Base-by-base conservation (phyloP, 768 basidiomycete genomes). In the Collybia sp. region DNA sequence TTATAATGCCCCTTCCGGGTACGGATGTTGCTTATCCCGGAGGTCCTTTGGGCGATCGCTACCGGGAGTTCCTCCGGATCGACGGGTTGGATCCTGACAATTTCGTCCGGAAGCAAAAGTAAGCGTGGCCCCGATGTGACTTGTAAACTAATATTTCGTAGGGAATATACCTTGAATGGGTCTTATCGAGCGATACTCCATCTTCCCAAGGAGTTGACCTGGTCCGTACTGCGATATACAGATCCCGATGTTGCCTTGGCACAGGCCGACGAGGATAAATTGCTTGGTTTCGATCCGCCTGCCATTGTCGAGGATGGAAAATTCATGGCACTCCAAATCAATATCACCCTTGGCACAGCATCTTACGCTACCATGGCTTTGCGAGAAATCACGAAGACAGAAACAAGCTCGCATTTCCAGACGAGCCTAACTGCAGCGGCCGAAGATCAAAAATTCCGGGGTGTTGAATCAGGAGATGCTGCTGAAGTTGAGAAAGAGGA, bases 311-410 rank as follows among this genome's bases (percentile, higher is more conserved):
- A 82, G 44, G 76, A 86, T 40, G 94, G 94, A 18, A 85, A 80
- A 57, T 95, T 95, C 62, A 71, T 83, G 63, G 94, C 95, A 3
- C 68, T 99, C 31, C 93, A 94, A 58, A 80, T 99, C 50, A 69
- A 83, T 33, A 66, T 97, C 44, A 80, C 76, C n/a, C 77, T 99
- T 12, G 92, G 89, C 12, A 91, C 92, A 6, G 88, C 92, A 0
- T 86, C 92, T 4, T 99, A 97, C 65, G 96, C 96, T 1, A 99
- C 96, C 2, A 99, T 99, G 96, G 95, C 94, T 3, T 64, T 99
- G 54, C 81, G 93, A 35, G 93, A 96, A 67, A 81, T 96, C 37
- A 93, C 93, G 12, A 98, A 95, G 69, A 90, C 87, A 30, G 93
- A 97, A 58, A 97, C 94, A 15, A 93, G 91, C 61, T 85, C 92